These are phyloP conservation scores for Zygosaccharomyces lentus DNA, from an alignment of 805 yeast genomes.

Conservation along the genomic window DNA sequence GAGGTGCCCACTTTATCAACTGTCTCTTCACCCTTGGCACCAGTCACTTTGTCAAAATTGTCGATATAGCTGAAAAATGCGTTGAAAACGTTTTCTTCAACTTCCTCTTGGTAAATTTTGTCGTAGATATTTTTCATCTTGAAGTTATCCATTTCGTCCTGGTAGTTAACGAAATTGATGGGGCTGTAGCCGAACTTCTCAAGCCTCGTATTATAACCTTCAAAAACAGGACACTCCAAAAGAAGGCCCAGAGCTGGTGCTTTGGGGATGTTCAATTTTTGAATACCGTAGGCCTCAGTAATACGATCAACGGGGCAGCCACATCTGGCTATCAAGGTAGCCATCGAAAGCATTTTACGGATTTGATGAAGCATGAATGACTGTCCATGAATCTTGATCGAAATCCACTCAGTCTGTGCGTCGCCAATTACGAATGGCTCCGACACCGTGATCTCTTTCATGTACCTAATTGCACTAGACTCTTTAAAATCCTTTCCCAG, in stretches of 20 bases:
- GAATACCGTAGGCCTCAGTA: constrained; percentile 66
- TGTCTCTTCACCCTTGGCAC: constrained; percentile 44
- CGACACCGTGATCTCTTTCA: constrained; percentile 72
- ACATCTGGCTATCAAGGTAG: constrained; percentile 75
- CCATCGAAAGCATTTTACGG: constrained; percentile 97
- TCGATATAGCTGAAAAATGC: constrained; percentile 92
- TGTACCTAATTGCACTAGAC: constrained; percentile 76
- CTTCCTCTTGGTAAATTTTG: constrained; percentile 87
- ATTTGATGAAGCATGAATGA: constrained; percentile 98
- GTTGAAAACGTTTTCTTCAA: constrained; percentile 77
- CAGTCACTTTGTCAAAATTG: constrained; percentile 54
- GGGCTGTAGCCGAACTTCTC: constrained; percentile 72
- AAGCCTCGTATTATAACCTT: constrained; percentile 69
- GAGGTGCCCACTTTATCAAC: constrained; percentile 28
- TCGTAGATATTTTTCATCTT: constrained; percentile 87
- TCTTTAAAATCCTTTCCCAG: constrained; percentile 78
- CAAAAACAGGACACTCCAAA: constrained; percentile 88
- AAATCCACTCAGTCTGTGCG: constrained; percentile 91
- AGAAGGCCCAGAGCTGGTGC: constrained; percentile 94
- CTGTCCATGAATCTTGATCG: constrained; percentile 95
- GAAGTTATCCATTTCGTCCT: constrained; percentile 73
- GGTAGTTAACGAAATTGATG: constrained; percentile 62
- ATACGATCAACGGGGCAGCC: constrained; percentile 80
- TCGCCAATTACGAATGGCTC: constrained; percentile 90
- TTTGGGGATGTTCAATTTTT: constrained; percentile 85